Percentiles rank a stretch among this genome's conserved stretches.
These are phyloP conservation scores for Odonthalia washingtoniensis DNA, from an alignment of 31 red algal genomes.

Conservation along the genomic window DNA sequence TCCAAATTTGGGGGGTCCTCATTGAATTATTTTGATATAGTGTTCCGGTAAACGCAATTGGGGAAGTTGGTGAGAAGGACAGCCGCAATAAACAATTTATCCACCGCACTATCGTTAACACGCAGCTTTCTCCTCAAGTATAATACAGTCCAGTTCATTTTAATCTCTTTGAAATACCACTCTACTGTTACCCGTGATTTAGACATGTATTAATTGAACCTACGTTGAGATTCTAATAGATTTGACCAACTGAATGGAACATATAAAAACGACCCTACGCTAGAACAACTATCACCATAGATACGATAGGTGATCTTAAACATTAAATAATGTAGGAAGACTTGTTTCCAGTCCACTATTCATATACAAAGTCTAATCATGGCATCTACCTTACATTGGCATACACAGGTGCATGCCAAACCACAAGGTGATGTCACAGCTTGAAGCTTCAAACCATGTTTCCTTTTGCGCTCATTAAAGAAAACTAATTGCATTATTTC, in stretches of 20 bases:
- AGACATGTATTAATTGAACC: not conserved
- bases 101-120: not conserved
- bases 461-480: not conserved
- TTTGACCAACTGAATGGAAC: not conserved
- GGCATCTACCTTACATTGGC: constrained; percentile 10
- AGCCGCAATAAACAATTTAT: not conserved
- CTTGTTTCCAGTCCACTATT: not conserved
- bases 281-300: not conserved
- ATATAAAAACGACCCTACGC: not conserved
- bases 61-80: constrained; percentile 7
- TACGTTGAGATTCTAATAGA: not conserved
- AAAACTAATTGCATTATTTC: not conserved
- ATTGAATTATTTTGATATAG: constrained; percentile 31
- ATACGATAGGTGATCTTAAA: not conserved
- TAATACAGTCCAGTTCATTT: constrained; percentile 15
- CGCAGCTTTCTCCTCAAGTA: constrained; percentile 36
- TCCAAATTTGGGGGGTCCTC: constrained; percentile 5
- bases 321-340: not conserved
- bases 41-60: constrained; percentile 26
- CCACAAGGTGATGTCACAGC: not conserved
- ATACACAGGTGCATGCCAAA: not conserved
- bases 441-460: not conserved
- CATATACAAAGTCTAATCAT: not conserved
- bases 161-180: constrained; percentile 39
- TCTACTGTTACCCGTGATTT: not conserved